Evolutionary conservation across 164 flowering plant species (phyloP), one percentile per base, ranked within the genome.

Genomic region (Dillenia suffruticosa): DNA sequence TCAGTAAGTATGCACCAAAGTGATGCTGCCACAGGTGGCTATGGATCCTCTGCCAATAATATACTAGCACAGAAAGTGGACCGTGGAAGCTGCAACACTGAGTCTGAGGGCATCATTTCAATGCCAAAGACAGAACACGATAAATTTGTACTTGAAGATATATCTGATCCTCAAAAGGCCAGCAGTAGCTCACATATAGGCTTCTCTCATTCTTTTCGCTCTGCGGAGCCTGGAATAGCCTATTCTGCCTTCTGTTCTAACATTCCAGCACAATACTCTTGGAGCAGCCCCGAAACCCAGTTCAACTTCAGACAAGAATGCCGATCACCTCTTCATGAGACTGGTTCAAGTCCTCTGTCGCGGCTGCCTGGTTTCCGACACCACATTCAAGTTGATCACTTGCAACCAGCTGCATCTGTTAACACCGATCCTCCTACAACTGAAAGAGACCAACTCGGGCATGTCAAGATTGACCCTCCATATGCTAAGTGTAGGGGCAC

Each of bases 231-330:
- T 14, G 80, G 78, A 19, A 61, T 63, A 8, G 72, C 64, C 11
- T 69, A 53, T 59, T 57, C 70, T 53, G 56, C 81, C 48, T 72
- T 74, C 58, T 72, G 58, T 60, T 69, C 82, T n/a, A 49, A 51
- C 43, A 64, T 64, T 13, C 68, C 77, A 47, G 26, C 62, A 44
- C 76, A 70, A 47, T 69, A 68, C 57, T 49, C 81, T 17, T 78
- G 88, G 92, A 54, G 53, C 51, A 73, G 65, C 70, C 68, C 86
- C 58, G 68, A 63, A 46, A 43, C 58, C 32, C 84, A 65, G 57
- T 70, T 74, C 62, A 62, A 12, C 44, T 59, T 56, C 8, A 63
- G 75, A 65, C 74, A 73, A 58, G 81, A 83, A 43, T 56, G 53
- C 3, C 62, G 77, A 24, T 71, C 77, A 15, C 66, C 66, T 51